Conservation (phyloP, 768 basidiomycete genomes). For the Naganishia randhawae region DNA sequence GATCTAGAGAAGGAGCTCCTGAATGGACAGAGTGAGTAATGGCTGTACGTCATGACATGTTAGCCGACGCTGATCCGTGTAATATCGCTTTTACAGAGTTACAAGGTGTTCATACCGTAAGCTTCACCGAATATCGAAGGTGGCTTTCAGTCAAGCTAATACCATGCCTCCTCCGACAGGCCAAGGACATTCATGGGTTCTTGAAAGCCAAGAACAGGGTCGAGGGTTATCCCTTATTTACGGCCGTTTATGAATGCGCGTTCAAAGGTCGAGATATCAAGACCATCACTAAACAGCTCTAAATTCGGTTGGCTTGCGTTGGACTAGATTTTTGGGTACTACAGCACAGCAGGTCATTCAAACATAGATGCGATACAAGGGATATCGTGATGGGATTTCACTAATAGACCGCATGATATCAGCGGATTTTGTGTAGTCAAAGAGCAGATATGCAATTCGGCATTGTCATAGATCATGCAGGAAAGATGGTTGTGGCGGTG, state of each 20-base stretch:
- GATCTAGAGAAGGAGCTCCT: constrained; percentile 54
- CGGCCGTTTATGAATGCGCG: constrained; percentile 48
- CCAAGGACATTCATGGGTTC: constrained; percentile 53
- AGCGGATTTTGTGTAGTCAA: background rate
- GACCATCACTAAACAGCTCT: constrained; percentile 8
- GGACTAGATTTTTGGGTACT: background rate
- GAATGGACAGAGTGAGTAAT: constrained; percentile 52
- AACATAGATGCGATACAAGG: constrained; percentile 16
- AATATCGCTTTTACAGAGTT: constrained; percentile 38
- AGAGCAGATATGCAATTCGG: background rate
- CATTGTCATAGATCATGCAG: background rate
- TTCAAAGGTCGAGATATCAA: constrained; percentile 45
- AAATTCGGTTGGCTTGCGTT: constrained; percentile 23
- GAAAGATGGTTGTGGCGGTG: constrained; percentile 32
- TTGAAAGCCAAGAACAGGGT: constrained; percentile 50
- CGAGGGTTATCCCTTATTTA: constrained; percentile 54
- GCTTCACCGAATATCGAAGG: constrained; percentile 6
- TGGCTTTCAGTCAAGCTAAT: background rate
- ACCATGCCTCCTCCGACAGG: constrained; percentile 32
- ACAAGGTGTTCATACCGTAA: constrained; percentile 52
- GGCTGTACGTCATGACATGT: too few relatives aligned
- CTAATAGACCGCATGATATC: background rate
- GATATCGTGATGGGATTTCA: background rate
- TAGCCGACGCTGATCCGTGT: background rate
- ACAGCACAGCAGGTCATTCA: background rate